Conservation (phyloP, 2,329 filamentous ascomycete genomes). For the Penicillium freii region DNA sequence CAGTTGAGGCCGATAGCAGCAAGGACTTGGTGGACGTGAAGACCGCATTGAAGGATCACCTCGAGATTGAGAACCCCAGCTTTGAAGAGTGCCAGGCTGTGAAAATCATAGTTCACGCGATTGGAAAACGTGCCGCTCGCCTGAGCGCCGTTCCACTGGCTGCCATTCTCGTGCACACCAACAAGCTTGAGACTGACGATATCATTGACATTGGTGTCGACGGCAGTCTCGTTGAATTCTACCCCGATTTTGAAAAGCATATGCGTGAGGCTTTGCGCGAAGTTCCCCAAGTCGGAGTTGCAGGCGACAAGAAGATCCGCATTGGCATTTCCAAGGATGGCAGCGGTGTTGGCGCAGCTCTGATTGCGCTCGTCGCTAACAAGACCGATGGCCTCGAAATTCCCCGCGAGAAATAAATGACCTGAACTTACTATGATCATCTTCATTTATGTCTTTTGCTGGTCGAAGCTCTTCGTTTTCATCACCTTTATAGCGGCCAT, state of each 20-base stretch:
- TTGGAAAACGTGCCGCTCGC: constrained; percentile 84
- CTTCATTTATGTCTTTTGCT: background rate
- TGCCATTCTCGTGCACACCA: constrained; percentile 77
- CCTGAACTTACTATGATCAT: background rate
- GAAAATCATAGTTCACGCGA: constrained; percentile 75
- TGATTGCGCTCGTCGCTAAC: constrained; percentile 89
- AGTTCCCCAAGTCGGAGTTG: constrained; percentile 72
- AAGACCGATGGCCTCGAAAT: constrained; percentile 22
- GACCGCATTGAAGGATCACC: constrained; percentile 71
- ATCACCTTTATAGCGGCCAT: background rate
- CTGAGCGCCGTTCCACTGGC: constrained; percentile 85
- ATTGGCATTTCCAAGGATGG: constrained; percentile 98
- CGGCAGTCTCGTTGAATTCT: constrained; percentile 91
- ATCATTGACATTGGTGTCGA: constrained; percentile 91
- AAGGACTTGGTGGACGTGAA: constrained; percentile 70
- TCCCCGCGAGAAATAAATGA: constrained; percentile 15
- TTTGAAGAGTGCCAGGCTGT: constrained; percentile 85
- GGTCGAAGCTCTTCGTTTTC: background rate
- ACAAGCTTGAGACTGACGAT: constrained; percentile 65
- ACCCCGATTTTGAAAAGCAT: constrained; percentile 86
- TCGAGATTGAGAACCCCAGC: constrained; percentile 73
- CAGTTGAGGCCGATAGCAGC: constrained; percentile 76
- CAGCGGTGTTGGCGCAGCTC: constrained; percentile 87
- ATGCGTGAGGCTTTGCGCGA: constrained; percentile 77
- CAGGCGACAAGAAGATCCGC: constrained; percentile 79